A percentile compares a stretch with the other conserved stretches of the same genome.
Evolutionary conservation across 345 rosid genomes (phyloP).

Genomic region (Geranium brycei): DNA sequence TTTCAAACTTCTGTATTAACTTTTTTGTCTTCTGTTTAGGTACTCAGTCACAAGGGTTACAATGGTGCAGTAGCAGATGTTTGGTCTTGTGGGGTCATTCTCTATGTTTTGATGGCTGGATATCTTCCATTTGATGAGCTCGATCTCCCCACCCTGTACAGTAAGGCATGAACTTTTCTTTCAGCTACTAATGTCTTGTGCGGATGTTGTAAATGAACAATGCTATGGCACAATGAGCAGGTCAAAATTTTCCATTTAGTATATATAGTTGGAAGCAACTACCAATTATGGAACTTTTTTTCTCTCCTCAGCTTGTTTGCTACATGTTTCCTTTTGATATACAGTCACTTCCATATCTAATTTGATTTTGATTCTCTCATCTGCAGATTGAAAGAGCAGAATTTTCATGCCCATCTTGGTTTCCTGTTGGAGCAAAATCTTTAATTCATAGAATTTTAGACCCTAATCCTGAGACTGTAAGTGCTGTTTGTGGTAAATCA

Average conservation of each 20-base stretch:
- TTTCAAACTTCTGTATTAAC: neutral
- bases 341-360: neutral
- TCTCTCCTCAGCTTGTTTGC: neutral
- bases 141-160: constrained; percentile 82
- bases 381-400: constrained; percentile 80
- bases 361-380: neutral
- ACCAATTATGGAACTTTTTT: neutral
- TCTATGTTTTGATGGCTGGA: constrained; percentile 90
- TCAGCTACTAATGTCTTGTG: neutral
- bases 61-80: constrained; percentile 90
- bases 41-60: constrained; percentile 92
- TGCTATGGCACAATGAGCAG: neutral
- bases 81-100: constrained; percentile 97
- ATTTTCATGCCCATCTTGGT: constrained; percentile 77
- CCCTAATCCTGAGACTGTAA: constrained; percentile 80
- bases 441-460: constrained; percentile 73
- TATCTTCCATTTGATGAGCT: constrained; percentile 97
- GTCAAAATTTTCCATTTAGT: too few relatives aligned
- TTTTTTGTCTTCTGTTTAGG: constrained; percentile 31
- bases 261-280: too few relatives aligned
- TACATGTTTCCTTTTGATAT: neutral
- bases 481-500: constrained; percentile 14
- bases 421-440: constrained; percentile 76
- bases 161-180: constrained; percentile 54
- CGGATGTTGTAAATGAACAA: neutral